Base-by-base conservation (phyloP, 345 rosid species). In the Zanthoxylum bungeanum region DNA sequence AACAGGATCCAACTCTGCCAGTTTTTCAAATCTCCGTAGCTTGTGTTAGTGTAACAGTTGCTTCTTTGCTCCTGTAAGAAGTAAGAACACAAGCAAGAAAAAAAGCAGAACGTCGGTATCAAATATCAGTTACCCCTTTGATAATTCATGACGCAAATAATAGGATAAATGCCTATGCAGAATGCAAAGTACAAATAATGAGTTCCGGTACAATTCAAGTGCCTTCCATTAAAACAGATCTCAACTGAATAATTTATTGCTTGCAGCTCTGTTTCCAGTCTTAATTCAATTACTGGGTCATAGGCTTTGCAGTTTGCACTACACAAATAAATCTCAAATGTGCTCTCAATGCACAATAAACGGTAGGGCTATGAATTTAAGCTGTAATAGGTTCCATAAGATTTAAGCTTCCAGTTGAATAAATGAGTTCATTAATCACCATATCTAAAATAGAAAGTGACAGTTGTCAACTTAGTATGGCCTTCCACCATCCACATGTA, bases 31-130 rank as follows among this genome's bases (percentile, higher is more conserved):
- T 77, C 90, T 85, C 34, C 86, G 74, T 52, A 92, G 97, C 83
- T 88, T 95, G 30, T 80, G n/a, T n/a, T n/a, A n/a, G n/a, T n/a
- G 85, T 70, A 95, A 75, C 40, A 95, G 87, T 60, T 89, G 85
- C 64, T 86, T 87, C 82, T 90, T 89, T 72, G 98, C 82, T 84
- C 84, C 99, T 95, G 88, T 42, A 78, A n/a, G n/a, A n/a, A n/a
- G n/a, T n/a, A n/a, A 63, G 30, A 37, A 34, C 34, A 68, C 65
- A 17, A 1, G 1, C 72, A 7, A 25, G 27, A 42, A 49, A 7
- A 4, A 37, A 30, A 40, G 47, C 19, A 56, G 19, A 52, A 30
- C 33, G 55, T 22, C 25, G 68, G 60, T 5, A 36, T 44, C 4
- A n/a, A 27, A n/a, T n/a, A n/a, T n/a, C n/a, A n/a, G n/a, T n/a